These are phyloP conservation scores for Boletellus sp. DNA, from an alignment of 768 basidiomycete species.

Conservation along the genomic window DNA sequence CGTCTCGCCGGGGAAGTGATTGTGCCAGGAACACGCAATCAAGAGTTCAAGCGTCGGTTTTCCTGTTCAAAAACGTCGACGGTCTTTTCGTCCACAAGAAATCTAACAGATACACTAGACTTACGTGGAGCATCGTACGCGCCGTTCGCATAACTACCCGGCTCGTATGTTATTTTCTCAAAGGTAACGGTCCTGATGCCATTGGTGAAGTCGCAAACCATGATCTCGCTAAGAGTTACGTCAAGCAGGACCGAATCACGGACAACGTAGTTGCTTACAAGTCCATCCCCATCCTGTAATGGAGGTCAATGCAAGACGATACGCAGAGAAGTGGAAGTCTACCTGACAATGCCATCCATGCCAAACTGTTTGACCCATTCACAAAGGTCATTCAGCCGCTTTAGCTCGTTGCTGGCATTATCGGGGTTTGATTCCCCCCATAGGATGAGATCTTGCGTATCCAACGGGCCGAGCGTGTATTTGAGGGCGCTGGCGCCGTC, in stretches of 20 bases:
- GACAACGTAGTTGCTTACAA: slow-evolving; percentile 30
- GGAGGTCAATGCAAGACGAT: not conserved
- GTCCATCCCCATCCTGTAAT: slow-evolving; percentile 40
- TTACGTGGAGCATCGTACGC: too few species aligned
- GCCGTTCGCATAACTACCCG: too few species aligned
- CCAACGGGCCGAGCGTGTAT: slow-evolving; percentile 38
- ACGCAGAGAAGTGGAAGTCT: not conserved
- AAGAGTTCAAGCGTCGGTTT: too few species aligned
- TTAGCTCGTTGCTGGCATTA: slow-evolving; percentile 26
- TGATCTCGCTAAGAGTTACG: too few species aligned
- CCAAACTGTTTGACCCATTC: slow-evolving; percentile 39
- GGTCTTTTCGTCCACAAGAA: too few species aligned
- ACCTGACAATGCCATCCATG: slow-evolving; percentile 49
- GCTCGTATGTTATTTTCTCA: too few species aligned
- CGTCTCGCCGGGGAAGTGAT: slow-evolving; percentile 35
- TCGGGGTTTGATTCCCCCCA: slow-evolving; percentile 35
- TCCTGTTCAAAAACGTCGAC: too few species aligned
- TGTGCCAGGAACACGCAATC: slow-evolving; percentile 30
- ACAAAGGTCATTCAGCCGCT: slow-evolving; percentile 39
- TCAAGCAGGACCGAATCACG: too few species aligned
- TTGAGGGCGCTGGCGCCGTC: slow-evolving; percentile 50
- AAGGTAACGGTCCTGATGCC: too few species aligned
- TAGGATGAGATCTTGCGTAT: slow-evolving; percentile 45
- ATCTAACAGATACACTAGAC: too few species aligned
- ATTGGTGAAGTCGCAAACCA: too few species aligned